Evolutionary conservation across 495 filamentous ascomycete genomes (phyloP).

Genomic region (Filosporella fistucella): DNA sequence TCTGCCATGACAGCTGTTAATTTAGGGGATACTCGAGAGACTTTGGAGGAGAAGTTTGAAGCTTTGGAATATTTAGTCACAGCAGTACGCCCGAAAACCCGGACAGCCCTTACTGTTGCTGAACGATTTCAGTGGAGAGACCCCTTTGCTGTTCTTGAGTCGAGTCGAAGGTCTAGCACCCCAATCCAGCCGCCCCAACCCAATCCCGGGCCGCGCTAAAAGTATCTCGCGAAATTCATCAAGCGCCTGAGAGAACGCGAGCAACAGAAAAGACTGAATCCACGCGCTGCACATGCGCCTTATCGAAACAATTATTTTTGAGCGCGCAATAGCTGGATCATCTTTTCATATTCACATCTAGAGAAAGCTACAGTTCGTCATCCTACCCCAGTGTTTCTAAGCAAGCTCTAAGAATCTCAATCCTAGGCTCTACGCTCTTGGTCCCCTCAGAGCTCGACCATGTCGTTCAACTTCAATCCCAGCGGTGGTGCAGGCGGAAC

Average conservation of each 20-base stretch:
- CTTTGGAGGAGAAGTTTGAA: constrained; percentile 3
- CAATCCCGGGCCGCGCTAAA: too few relatives aligned
- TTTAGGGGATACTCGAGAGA: too few relatives aligned
- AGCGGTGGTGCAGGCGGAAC: constrained; percentile 31
- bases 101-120: too few relatives aligned
- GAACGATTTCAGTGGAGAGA: too few relatives aligned
- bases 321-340: constrained; percentile 2
- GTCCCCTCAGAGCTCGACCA: too few relatives aligned
- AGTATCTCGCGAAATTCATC: constrained; percentile 25
- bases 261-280: too few relatives aligned
- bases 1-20: constrained; percentile 34
- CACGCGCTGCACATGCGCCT: constrained; percentile 15
- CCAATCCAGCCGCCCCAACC: too few relatives aligned
- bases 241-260: too few relatives aligned
- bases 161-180: too few relatives aligned
- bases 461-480: constrained; percentile 2
- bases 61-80: background rate
- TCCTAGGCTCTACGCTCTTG: too few relatives aligned
- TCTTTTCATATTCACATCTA: background rate
- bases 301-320: background rate
- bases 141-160: too few relatives aligned
- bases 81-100: background rate
- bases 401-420: background rate
- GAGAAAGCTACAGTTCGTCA: background rate
- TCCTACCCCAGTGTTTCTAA: background rate